Conservation (phyloP, 768 basidiomycete species). For the Tricholoma hemisulphureum region DNA sequence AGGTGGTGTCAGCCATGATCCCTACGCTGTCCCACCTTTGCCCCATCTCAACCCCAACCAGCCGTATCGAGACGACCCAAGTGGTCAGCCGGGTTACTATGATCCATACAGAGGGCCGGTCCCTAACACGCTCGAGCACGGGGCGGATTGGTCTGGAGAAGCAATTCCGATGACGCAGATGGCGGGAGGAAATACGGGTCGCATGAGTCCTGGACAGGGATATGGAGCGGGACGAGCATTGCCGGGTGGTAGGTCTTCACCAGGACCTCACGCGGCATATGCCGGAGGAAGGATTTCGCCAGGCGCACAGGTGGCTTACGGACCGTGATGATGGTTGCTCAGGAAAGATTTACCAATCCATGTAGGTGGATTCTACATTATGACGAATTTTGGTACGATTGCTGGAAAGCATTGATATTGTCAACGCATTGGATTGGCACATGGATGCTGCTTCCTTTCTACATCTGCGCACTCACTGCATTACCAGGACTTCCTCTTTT, state of each 20-base stretch:
- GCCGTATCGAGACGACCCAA: conserved; percentile 75
- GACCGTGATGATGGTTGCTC: conserved; percentile 7
- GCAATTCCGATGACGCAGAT: conserved; percentile 77
- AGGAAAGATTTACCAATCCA: conserved; percentile 4
- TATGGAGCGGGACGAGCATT: conserved; percentile 30
- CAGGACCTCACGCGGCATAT: conserved; percentile 46
- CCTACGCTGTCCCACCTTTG: conserved; percentile 80
- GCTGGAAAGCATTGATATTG: conserved; percentile 5
- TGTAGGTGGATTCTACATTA: conserved; percentile 6
- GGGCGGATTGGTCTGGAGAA: conserved; percentile 49
- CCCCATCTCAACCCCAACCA: conserved; percentile 78
- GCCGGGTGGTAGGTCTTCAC: conserved; percentile 34
- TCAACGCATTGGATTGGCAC: conserved; percentile 12
- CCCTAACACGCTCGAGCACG: conserved; percentile 60
- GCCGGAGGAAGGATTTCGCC: conserved; percentile 38
- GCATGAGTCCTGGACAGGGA: conserved; percentile 34
- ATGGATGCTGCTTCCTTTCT: conserved; percentile 11
- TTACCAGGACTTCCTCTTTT: conserved; percentile 6
- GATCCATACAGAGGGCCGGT: conserved; percentile 83
- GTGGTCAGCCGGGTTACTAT: conserved; percentile 50
- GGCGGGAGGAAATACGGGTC: conserved; percentile 22
- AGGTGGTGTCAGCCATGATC: conserved; percentile 50
- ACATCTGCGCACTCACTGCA: conserved; percentile 1
- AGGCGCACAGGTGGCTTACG: conserved; percentile 45
- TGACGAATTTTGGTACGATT: conserved; percentile 8